Evolutionary conservation across 805 yeast species (phyloP), one percentile per base, ranked within the genome.

Genomic region (Kodamaea restingae): DNA sequence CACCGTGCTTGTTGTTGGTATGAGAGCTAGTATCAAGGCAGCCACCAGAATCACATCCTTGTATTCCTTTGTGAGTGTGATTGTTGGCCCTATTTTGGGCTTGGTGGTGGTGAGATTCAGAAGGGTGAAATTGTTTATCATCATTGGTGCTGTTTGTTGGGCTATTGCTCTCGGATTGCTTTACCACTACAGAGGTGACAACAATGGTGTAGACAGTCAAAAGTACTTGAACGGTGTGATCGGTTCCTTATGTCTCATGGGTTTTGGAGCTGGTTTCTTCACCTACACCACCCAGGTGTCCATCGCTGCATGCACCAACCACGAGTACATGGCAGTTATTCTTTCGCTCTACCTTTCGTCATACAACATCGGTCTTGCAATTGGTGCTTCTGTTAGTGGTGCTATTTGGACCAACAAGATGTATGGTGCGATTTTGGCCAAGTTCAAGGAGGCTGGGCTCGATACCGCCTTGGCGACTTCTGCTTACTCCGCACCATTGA

Each of bases 201-300:
- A 61, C 29, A 54, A 60, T 31, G 68, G 78, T 17, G 22, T 34
- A 15, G 31, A 25, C 5, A 40, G 47, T 28, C 46, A 54, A 30
- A 43, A 52, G 15, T 56, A 51, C 45, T 56, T 55, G 39, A 49
- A 67, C 32, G 88, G 88, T 47, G 67, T 82, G 40, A 76, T 84
- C 55, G 88, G 82, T 11, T 75, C 81, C 4, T 67, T 77, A 47
- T 74, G 81, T 53, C 53, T 83, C 14, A 58, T 80, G 47, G 90
- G 90, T 48, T 71, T 84, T 42, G 88, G 87, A 50, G 85, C 85
- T 32, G 86, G 86, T 12, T 75, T 82, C 57, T 79, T 81, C 66
- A 78, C 84, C 11, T 80, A 79, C 50, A 71, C 83, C 4, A 68
- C 79, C 8, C 84, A 78, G 53, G 78, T 77, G 4, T 71, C 83